Conservation (phyloP, 2,329 filamentous ascomycete genomes). For the Penicillium sp. region DNA sequence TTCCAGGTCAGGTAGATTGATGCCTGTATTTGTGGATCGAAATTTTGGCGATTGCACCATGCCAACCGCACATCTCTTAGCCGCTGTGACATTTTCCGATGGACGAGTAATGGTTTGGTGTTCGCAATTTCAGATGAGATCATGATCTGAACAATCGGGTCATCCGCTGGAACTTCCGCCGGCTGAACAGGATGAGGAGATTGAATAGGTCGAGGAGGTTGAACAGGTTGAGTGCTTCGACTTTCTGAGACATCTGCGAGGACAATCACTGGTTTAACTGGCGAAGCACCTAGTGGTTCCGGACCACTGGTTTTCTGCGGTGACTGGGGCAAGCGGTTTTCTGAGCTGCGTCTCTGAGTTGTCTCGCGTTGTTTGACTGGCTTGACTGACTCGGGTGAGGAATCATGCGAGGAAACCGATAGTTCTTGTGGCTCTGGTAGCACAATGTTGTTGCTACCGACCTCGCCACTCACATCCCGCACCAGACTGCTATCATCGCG, state of each 20-base stretch:
- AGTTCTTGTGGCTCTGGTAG: background rate
- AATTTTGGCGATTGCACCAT: slow-evolving; percentile 66
- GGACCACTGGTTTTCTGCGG: background rate
- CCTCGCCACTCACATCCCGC: no score
- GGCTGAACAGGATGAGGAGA: background rate
- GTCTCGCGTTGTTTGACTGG: background rate
- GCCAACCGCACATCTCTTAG: slow-evolving; percentile 65
- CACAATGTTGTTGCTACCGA: background rate
- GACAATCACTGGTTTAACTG: background rate
- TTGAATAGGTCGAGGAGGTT: background rate
- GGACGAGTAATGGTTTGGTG: slow-evolving; percentile 61
- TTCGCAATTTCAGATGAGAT: slow-evolving; percentile 65
- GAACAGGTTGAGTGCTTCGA: background rate
- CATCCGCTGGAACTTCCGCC: slow-evolving; percentile 25
- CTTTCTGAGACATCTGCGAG: background rate
- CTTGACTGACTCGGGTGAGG: background rate
- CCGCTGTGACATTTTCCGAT: slow-evolving; percentile 64
- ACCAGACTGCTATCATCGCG: background rate
- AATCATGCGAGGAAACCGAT: background rate
- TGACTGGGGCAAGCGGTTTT: background rate
- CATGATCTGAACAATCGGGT: slow-evolving; percentile 61
- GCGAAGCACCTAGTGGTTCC: background rate
- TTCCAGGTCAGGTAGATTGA: slow-evolving; percentile 77
- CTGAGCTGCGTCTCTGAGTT: background rate
- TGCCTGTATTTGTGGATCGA: slow-evolving; percentile 49